A percentile compares a stretch with the other conserved stretches of the same genome.
phyloP scores from a whole-genome alignment of 805 yeast species.

The Saturnispora serradocipensis region DNA sequence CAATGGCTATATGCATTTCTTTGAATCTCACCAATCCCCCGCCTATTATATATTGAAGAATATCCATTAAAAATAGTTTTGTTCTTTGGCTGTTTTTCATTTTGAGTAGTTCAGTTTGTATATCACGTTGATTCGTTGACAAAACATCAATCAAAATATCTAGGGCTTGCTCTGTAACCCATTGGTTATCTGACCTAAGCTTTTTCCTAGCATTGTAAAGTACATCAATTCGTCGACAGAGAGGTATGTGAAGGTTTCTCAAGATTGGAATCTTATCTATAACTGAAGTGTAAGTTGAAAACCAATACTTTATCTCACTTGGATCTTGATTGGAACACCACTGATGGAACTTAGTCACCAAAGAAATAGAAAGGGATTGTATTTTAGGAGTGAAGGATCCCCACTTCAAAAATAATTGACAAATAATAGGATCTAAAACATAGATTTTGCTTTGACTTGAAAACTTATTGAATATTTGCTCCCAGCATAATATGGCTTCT shows the following conservation, averaged over 20 bases:
- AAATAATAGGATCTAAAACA: slow-evolving; percentile 63
- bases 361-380: slow-evolving; percentile 34
- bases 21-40: slow-evolving; percentile 32
- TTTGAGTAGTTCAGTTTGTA: slow-evolving; percentile 1
- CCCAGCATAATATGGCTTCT: slow-evolving; percentile 62
- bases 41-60: slow-evolving; percentile 3
- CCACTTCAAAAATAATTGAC: slow-evolving; percentile 68
- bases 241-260: slow-evolving; percentile 5
- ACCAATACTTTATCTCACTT: slow-evolving; percentile 7
- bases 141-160: slow-evolving; percentile 52
- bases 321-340: slow-evolving; percentile 6
- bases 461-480: slow-evolving; percentile 46
- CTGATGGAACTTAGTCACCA: slow-evolving; percentile 4
- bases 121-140: slow-evolving; percentile 10
- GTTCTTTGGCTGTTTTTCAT: background rate
- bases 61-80: background rate
- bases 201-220: slow-evolving; percentile 41
- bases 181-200: slow-evolving; percentile 51
- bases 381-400: slow-evolving; percentile 38
- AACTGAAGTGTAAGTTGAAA: slow-evolving; percentile 7
- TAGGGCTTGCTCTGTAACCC: slow-evolving; percentile 65
- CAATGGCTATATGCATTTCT: slow-evolving; percentile 32
- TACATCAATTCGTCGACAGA: slow-evolving; percentile 13
- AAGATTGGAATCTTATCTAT: slow-evolving; percentile 5
- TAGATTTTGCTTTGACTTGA: slow-evolving; percentile 50